Evolutionary conservation across 23 red algal species (phyloP), one percentile per base, ranked within the genome.

Genomic region (Gracilaria gracilis): DNA sequence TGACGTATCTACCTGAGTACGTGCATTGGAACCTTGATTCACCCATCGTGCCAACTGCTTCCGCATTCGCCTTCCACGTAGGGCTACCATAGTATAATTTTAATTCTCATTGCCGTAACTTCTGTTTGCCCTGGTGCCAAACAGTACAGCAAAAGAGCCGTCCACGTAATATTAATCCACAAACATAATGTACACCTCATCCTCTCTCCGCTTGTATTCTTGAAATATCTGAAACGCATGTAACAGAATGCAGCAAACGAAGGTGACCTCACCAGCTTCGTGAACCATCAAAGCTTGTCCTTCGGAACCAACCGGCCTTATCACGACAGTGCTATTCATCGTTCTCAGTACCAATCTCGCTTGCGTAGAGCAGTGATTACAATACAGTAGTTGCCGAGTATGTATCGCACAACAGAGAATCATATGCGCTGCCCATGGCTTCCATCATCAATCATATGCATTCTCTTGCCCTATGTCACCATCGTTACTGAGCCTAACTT

Each of bases 1-100:
- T 83, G 51, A 64, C 4, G 9, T 21, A 34, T 9, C 54, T 3
- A 36, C 28, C 4, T 24, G 9, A 1, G 21, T 2, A 3, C 54
- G 9, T 3, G 79, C 79, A 51, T 65, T 83, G 4, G 34, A 40
- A 11, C 54, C 3, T 21, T 44, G 2, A 3, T n/a, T 46, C 14
- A 83, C 35, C 79, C 79, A 64, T 8, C 79, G 2, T 58, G 55
- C 55, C 55, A 58, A 58, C 55, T 58, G 55, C 25, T 7, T 14
- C 24, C 4, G 23, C 61, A 65, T n/a, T n/a, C n/a, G n/a, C n/a
- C n/a, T n/a, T n/a, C n/a, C n/a, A n/a, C n/a, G n/a, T n/a, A n/a
- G n/a, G n/a, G n/a, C n/a, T n/a, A n/a, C n/a, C n/a, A n/a, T n/a
- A n/a, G n/a, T n/a, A n/a, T n/a, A n/a, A n/a, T n/a, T n/a, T n/a